These are phyloP conservation scores for Rosa lucieae DNA, from an alignment of 306 rosid species.

Conservation along the genomic window DNA sequence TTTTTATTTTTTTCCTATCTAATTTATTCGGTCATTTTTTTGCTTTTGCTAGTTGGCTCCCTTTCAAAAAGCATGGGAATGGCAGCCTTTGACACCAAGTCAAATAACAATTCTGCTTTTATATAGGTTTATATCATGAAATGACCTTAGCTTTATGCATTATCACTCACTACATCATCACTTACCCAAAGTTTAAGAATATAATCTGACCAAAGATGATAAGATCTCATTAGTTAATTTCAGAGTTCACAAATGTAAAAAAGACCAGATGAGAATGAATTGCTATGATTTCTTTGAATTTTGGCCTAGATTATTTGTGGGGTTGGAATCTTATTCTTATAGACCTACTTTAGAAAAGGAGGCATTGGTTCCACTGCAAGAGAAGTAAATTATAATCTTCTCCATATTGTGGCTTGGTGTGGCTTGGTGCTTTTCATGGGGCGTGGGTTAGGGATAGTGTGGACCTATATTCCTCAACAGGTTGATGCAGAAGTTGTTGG, in stretches of 20 bases:
- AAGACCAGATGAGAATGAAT: background rate
- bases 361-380: conserved; percentile 26
- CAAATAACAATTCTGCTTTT: conserved; percentile 29
- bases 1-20: background rate
- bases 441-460: conserved; percentile 25
- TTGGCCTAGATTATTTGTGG: conserved; percentile 20
- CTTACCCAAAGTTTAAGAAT: conserved; percentile 2
- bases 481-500: conserved; percentile 47
- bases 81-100: conserved; percentile 58
- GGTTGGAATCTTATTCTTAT: conserved; percentile 32
- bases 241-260: background rate
- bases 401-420: conserved; percentile 25
- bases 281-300: background rate
- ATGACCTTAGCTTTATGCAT: conserved; percentile 3
- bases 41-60: conserved; percentile 29
- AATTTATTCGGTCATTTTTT: conserved; percentile 2
- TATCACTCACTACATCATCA: background rate
- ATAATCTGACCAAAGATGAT: background rate
- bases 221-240: conserved; percentile 6
- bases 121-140: conserved; percentile 7
- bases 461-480: conserved; percentile 50
- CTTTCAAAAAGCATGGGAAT: conserved; percentile 55
- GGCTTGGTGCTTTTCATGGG: conserved; percentile 19
- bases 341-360: conserved; percentile 39
- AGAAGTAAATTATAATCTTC: conserved; percentile 5